Evolutionary conservation across 1,139 yeast genomes (phyloP).

Genomic region (Blastobotrys capitulatus): DNA sequence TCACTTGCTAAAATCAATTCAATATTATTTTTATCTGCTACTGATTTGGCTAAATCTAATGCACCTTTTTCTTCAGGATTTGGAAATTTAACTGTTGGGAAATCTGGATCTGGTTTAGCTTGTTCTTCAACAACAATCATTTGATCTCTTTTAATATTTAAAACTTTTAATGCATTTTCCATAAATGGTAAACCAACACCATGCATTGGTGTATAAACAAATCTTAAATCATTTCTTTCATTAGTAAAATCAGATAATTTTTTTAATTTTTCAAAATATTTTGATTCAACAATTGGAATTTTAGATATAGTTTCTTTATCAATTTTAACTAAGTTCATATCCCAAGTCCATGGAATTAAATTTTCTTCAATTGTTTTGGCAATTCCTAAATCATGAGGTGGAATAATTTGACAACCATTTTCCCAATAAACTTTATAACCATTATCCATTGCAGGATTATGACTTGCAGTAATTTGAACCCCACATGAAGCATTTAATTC

Average conservation of each 20-base stretch:
- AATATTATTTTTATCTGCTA: conserved; percentile 43
- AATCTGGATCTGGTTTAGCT: conserved; percentile 70
- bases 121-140: conserved; percentile 55
- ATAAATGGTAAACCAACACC: conserved; percentile 65
- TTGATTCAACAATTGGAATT: conserved; percentile 18
- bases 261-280: conserved; percentile 22
- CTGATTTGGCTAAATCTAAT: conserved; percentile 57
- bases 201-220: conserved; percentile 91
- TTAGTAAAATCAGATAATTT: conserved; percentile 7
- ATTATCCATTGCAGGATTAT: conserved; percentile 88
- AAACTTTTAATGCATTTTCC: conserved; percentile 26
- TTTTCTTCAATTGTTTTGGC: conserved; percentile 58
- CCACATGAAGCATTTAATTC: conserved; percentile 64
- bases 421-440: conserved; percentile 93
- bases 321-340: conserved; percentile 9
- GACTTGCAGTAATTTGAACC: conserved; percentile 95
- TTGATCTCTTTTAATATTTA: conserved; percentile 27
- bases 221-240: conserved; percentile 21
- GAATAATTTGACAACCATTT: conserved; percentile 93
- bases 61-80: conserved; percentile 97
- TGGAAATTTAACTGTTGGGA: conserved; percentile 83
- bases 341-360: conserved; percentile 51
- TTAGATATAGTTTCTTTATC: conserved; percentile 12
- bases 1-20: conserved; percentile 78
- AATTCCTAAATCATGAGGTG: conserved; percentile 79